A percentile compares a stretch with the other conserved stretches of the same genome.
These are phyloP conservation scores for Phytophthora citrophthora DNA, from an alignment of 352 stramenopile genomes.

Conservation along the genomic window DNA sequence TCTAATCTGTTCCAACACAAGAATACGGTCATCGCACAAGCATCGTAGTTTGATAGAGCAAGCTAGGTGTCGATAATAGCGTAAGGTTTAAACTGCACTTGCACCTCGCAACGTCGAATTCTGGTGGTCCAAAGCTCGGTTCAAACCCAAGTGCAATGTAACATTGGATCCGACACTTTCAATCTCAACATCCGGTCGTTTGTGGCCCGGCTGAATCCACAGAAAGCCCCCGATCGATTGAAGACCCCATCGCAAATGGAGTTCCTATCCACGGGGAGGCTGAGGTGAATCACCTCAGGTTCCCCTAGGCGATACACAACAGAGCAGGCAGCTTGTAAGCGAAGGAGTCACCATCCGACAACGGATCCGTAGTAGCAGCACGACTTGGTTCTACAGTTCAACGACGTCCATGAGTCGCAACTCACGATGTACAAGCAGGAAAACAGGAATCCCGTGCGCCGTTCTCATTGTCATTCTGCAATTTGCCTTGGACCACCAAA, in stretches of 20 bases:
- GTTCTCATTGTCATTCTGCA: constrained; percentile 28
- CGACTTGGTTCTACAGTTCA: constrained; percentile 9
- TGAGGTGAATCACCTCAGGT: not conserved
- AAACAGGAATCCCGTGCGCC: not conserved
- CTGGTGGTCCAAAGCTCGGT: constrained; percentile 13
- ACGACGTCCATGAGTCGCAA: not conserved
- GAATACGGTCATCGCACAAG: not conserved
- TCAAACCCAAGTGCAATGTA: constrained; percentile 2
- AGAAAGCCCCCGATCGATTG: not conserved
- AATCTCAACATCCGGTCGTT: constrained; percentile 5
- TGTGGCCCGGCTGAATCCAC: constrained; percentile 1
- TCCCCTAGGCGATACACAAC: not conserved
- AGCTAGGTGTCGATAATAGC: too few species aligned
- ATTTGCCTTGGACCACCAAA: constrained; percentile 23
- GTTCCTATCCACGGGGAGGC: not conserved
- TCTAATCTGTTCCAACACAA: not conserved
- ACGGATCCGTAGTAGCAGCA: constrained; percentile 11
- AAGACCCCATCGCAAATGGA: constrained; percentile 12
- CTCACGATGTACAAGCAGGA: not conserved
- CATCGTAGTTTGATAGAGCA: too few species aligned
- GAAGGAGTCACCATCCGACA: constrained; percentile 19
- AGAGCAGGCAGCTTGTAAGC: constrained; percentile 7
- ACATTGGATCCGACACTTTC: not conserved
- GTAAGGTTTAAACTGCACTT: too few species aligned
- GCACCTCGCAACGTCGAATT: not conserved